Percentiles rank a stretch among this genome's conserved stretches.
These are phyloP conservation scores for Claviceps pazoutovae DNA, from an alignment of 2,329 filamentous ascomycete species.

Conservation along the genomic window DNA sequence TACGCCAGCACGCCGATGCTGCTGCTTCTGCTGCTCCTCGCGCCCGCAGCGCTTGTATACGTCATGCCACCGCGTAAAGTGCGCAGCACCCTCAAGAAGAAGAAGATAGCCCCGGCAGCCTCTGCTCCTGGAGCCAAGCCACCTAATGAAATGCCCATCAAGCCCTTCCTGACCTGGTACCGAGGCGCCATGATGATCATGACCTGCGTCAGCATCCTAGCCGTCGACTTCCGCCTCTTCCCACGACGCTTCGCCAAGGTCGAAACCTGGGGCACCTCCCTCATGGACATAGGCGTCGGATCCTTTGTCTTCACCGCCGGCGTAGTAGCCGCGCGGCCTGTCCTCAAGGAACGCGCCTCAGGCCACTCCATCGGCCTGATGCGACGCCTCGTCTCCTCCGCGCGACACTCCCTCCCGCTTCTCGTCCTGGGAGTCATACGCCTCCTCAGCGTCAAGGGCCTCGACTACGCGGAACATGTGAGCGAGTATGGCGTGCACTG, in stretches of 20 bases:
- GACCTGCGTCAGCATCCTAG: conserved; percentile 85
- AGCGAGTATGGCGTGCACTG: conserved; percentile 97
- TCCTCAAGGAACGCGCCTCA: conserved; percentile 54
- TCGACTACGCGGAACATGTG: conserved; percentile 94
- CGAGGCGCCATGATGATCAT: conserved; percentile 82
- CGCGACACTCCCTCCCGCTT: conserved; percentile 73
- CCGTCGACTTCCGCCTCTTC: conserved; percentile 88
- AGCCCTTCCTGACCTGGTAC: conserved; percentile 87
- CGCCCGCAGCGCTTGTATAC: conserved; percentile 54
- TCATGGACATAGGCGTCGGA: conserved; percentile 96
- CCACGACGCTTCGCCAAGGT: conserved; percentile 93
- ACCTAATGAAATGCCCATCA: conserved; percentile 49
- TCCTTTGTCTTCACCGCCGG: conserved; percentile 95
- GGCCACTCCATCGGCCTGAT: conserved; percentile 34
- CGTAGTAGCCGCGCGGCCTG: conserved; percentile 71
- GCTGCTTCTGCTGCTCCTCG: conserved; percentile 59
- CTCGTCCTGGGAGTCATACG: conserved; percentile 67
- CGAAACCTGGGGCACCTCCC: conserved; percentile 97
- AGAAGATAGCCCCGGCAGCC: neutral
- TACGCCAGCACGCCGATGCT: conserved; percentile 65
- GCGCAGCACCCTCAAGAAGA: conserved; percentile 12
- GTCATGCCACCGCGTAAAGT: conserved; percentile 31
- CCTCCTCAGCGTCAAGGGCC: conserved; percentile 76
- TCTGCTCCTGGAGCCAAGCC: conserved; percentile 1
- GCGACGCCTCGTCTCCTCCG: conserved; percentile 48